Conservation (phyloP, 176 grass and related monocot species). For the Bothriochloa decipiens region DNA sequence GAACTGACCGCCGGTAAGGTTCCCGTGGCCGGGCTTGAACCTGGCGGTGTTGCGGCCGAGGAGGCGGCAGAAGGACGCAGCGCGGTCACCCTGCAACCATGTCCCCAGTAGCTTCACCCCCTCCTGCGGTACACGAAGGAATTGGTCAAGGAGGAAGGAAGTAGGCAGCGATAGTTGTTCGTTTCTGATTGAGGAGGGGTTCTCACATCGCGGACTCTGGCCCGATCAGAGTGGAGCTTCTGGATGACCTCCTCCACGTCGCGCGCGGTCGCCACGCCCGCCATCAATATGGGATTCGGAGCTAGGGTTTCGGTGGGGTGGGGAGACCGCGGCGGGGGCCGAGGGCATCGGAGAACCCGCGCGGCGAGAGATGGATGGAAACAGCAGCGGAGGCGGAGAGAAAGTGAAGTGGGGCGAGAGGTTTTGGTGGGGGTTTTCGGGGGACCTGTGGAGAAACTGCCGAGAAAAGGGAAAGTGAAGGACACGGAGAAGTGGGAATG, state of each 20-base stretch:
- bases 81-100: conserved; percentile 72
- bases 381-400: neutral
- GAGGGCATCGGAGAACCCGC: neutral
- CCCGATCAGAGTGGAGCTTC: conserved; percentile 84
- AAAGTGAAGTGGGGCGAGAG: too few relatives aligned
- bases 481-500: too few relatives aligned
- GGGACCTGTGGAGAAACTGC: too few relatives aligned
- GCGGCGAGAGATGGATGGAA: neutral
- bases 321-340: neutral
- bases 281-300: neutral
- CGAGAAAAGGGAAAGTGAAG: too few relatives aligned
- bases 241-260: conserved; percentile 71
- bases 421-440: too few relatives aligned
- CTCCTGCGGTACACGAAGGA: conserved; percentile 47
- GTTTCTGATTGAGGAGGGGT: neutral
- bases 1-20: conserved; percentile 52
- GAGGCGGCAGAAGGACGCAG: conserved; percentile 60
- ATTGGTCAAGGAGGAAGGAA: neutral
- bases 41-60: conserved; percentile 63
- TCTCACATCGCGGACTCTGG: conserved; percentile 67
- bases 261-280: conserved; percentile 56
- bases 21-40: conserved; percentile 50
- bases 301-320: conserved; percentile 37
- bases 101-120: conserved; percentile 74
- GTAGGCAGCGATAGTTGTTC: neutral